Percentiles rank a stretch among this genome's conserved stretches.
Evolutionary conservation across 768 basidiomycete genomes (phyloP).

Genomic region (Suillus clintonianus): DNA sequence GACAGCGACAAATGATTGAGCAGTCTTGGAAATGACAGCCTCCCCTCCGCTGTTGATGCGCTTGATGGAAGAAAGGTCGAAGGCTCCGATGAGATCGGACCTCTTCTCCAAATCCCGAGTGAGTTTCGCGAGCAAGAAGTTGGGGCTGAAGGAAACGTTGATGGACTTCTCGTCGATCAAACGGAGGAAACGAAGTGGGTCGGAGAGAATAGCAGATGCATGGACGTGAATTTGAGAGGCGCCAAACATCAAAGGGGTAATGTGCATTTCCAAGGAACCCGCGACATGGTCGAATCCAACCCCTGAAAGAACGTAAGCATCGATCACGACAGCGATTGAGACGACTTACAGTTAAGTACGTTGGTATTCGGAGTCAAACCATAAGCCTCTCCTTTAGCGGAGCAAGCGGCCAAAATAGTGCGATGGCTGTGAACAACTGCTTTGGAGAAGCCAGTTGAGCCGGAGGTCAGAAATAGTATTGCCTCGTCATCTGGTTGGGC

Average conservation of each 20-base stretch:
- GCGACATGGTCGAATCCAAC: constrained; percentile 48
- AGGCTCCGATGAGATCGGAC: constrained; percentile 17
- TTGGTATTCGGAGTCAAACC: constrained; percentile 30
- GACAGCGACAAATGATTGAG: constrained; percentile 32
- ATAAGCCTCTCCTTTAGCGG: constrained; percentile 35
- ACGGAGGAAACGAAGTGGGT: neutral
- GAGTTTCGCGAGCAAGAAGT: constrained; percentile 43
- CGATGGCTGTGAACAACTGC: constrained; percentile 32
- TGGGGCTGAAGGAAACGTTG: constrained; percentile 37
- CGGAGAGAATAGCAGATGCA: neutral
- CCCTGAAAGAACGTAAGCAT: constrained; percentile 16
- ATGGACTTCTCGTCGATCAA: constrained; percentile 35
- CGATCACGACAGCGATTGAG: accelerated
- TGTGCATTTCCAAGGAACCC: constrained; percentile 39
- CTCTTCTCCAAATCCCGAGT: constrained; percentile 32
- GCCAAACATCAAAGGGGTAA: constrained; percentile 27
- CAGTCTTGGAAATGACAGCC: constrained; percentile 39
- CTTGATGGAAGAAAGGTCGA: constrained; percentile 35
- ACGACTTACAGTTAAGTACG: constrained; percentile 36
- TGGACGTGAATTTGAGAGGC: neutral
- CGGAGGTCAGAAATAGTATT: constrained; percentile 27
- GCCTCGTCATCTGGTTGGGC: constrained; percentile 8
- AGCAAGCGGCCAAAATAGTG: constrained; percentile 34
- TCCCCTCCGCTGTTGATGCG: constrained; percentile 47
- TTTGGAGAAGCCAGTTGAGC: constrained; percentile 38